Percentiles rank a stretch among this genome's conserved stretches.
Evolutionary conservation across 2,329 filamentous ascomycete genomes (phyloP).

Genomic region (Monosporascus cannonballus): DNA sequence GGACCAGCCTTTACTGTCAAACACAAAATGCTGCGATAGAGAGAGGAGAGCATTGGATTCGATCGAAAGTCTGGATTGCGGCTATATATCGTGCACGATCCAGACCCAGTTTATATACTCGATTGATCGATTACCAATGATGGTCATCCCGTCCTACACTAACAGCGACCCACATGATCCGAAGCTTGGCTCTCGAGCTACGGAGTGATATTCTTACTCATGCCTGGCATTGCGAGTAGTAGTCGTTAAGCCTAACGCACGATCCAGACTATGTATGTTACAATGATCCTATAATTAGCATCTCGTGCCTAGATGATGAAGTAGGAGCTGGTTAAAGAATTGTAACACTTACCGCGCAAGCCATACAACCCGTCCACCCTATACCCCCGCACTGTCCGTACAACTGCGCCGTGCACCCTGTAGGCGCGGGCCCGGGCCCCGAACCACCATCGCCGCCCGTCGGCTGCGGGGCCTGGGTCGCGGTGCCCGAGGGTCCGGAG

Average conservation of each 20-base stretch:
- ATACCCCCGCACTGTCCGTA: slow-evolving; percentile 21
- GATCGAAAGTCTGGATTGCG: too few species aligned
- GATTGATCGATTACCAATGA: too few species aligned
- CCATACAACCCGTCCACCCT: slow-evolving; percentile 18
- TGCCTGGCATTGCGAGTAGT: slow-evolving; percentile 20
- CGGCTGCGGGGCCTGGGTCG: slow-evolving; percentile 7
- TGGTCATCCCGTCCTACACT: too few species aligned
- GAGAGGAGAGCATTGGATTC: too few species aligned
- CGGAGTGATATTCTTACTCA: neutral
- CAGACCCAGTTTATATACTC: too few species aligned
- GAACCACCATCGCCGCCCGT: slow-evolving; percentile 3
- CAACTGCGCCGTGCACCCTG: slow-evolving; percentile 12
- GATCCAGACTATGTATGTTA: slow-evolving; percentile 9
- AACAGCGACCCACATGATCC: neutral
- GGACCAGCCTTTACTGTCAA: too few species aligned
- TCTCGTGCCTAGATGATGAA: neutral
- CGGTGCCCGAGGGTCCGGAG: slow-evolving; percentile 10
- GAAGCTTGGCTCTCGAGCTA: too few species aligned
- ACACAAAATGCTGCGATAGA: too few species aligned
- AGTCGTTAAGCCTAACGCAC: slow-evolving; percentile 18
- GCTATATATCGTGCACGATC: too few species aligned
- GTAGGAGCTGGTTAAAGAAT: neutral
- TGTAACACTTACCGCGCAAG: slow-evolving; percentile 16
- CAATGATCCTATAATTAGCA: slow-evolving; percentile 6
- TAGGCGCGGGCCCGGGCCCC: slow-evolving; percentile 3